A percentile compares a stretch with the other conserved stretches of the same genome.
These are phyloP conservation scores for Pterocarpus macrocarpus DNA, from an alignment of 306 rosid genomes.

Conservation along the genomic window DNA sequence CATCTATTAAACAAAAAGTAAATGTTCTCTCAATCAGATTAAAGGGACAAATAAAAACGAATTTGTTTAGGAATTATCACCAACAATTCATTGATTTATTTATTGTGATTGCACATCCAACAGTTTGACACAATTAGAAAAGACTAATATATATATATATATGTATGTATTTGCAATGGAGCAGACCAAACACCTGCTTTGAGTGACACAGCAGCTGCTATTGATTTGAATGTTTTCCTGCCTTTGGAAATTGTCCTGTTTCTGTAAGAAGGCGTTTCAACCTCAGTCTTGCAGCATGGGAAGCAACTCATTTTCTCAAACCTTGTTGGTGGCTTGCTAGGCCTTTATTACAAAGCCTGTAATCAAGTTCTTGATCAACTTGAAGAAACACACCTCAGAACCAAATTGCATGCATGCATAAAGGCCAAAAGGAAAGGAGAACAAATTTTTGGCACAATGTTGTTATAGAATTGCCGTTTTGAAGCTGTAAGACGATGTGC, in stretches of 20 bases:
- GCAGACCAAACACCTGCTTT: constrained; percentile 55
- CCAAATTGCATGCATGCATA: constrained; percentile 12
- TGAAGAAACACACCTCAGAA: neutral
- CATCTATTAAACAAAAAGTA: neutral
- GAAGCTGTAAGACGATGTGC: constrained; percentile 17
- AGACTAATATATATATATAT: neutral
- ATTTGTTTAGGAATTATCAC: constrained; percentile 3
- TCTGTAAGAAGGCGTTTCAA: neutral
- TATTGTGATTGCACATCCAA: neutral
- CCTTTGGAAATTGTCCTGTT: constrained; percentile 8
- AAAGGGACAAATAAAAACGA: neutral
- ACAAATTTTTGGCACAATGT: neutral
- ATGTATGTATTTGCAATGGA: neutral
- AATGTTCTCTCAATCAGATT: neutral
- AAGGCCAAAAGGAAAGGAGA: neutral
- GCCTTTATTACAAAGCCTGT: neutral
- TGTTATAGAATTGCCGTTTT: neutral
- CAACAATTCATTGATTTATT: neutral
- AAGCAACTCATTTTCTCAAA: constrained; percentile 53
- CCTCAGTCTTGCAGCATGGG: constrained; percentile 49
- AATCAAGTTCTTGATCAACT: neutral
- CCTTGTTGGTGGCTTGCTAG: neutral
- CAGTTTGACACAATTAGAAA: constrained; percentile 16
- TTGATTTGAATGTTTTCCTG: constrained; percentile 53
- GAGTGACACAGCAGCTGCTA: constrained; percentile 52